Percentiles rank a stretch among this genome's conserved stretches.
phyloP scores from a whole-genome alignment of 164 flowering plant genomes.

The Macadamia integrifolia region DNA sequence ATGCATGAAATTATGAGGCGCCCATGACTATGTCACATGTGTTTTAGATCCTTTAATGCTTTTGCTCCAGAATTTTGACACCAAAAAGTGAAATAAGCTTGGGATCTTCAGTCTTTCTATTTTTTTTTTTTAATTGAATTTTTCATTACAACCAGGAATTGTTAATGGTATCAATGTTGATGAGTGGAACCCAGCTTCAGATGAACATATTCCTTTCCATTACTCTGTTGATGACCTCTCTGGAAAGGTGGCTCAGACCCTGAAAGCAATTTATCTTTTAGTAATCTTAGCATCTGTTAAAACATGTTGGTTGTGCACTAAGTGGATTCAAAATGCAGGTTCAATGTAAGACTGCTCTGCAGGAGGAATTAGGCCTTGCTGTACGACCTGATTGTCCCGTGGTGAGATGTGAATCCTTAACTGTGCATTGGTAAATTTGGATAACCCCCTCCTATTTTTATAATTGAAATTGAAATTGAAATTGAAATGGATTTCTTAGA shows the following conservation, averaged over 20 bases:
- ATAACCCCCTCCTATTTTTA: background rate
- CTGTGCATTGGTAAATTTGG: constrained; percentile 2
- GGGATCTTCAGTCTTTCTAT: no score
- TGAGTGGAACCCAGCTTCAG: constrained; percentile 87
- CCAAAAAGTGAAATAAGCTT: no score
- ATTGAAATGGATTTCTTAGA: constrained; percentile 29
- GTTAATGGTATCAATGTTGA: constrained; percentile 75
- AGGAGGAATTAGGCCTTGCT: constrained; percentile 81
- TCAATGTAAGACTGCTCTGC: constrained; percentile 76
- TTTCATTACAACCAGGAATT: constrained; percentile 44
- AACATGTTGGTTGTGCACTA: background rate
- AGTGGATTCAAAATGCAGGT: constrained; percentile 35
- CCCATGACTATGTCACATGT: no score
- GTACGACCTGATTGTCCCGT: constrained; percentile 72
- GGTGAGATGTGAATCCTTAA: constrained; percentile 38
- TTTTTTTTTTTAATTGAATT: no score
- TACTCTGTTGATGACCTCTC: constrained; percentile 72
- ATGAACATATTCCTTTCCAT: constrained; percentile 53
- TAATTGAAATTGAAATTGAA: constrained; percentile 4
- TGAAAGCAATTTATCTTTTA: background rate
- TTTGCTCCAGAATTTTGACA: no score
- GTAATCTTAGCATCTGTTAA: background rate
- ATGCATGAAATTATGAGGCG: no score
- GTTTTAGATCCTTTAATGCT: no score
- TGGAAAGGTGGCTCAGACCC: constrained; percentile 62